phyloP scores from a whole-genome alignment of 208 protist species.

The Leishmania tropica region DNA sequence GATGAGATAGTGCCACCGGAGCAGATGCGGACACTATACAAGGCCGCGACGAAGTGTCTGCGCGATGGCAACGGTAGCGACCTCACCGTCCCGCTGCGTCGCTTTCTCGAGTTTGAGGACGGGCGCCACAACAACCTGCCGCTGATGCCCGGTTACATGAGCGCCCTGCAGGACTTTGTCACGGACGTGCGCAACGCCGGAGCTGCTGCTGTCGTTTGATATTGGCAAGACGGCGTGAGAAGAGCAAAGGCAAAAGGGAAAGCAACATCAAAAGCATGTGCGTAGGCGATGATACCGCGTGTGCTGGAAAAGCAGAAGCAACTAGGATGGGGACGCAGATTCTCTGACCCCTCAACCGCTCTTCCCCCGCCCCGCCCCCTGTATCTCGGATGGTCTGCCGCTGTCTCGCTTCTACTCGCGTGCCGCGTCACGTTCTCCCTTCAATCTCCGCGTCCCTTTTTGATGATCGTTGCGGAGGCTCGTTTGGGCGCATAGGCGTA shows the following conservation, averaged over 20 bases:
- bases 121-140: constrained; percentile 77
- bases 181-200: constrained; percentile 25
- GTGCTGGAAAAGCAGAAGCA: neutral
- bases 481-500: neutral
- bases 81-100: constrained; percentile 30
- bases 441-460: neutral
- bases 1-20: constrained; percentile 90
- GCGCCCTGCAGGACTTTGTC: constrained; percentile 67
- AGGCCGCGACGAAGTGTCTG: constrained; percentile 27
- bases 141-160: constrained; percentile 58
- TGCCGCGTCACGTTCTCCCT: neutral
- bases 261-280: neutral
- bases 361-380: neutral
- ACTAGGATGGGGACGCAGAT: neutral
- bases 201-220: constrained; percentile 4
- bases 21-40: constrained; percentile 81
- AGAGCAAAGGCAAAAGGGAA: neutral
- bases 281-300: neutral
- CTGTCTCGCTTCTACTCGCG: neutral
- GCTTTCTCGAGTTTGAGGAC: constrained; percentile 69
- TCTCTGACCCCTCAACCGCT: neutral
- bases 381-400: neutral
- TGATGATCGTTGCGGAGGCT: neutral
- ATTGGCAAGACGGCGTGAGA: neutral
- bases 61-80: constrained; percentile 23